Percentiles rank a stretch among this genome's conserved stretches.
These are phyloP conservation scores for Fusarium stilboides DNA, from an alignment of 2,329 filamentous ascomycete genomes.

Conservation along the genomic window DNA sequence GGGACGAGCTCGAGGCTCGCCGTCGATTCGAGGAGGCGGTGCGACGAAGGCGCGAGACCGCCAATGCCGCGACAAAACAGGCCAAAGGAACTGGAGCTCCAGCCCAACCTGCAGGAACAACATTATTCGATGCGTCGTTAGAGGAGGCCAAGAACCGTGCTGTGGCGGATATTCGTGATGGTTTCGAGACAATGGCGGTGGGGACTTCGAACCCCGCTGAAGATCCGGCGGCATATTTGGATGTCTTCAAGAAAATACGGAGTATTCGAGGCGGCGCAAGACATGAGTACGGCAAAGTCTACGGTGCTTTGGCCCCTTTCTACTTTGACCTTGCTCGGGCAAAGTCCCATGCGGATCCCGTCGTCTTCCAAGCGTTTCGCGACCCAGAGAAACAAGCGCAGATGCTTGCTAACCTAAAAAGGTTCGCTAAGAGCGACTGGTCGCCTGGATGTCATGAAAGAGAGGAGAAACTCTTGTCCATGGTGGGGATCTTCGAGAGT, in stretches of 20 bases:
- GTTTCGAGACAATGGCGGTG: conserved; percentile 84
- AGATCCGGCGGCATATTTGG: conserved; percentile 76
- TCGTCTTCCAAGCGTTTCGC: conserved; percentile 88
- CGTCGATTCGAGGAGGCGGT: conserved; percentile 83
- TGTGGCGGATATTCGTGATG: conserved; percentile 65
- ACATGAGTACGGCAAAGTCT: conserved; percentile 91
- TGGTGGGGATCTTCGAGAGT: conserved; percentile 89
- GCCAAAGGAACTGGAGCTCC: conserved; percentile 30
- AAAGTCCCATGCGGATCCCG: conserved; percentile 81
- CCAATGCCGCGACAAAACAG: conserved; percentile 41
- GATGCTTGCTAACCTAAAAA: conserved; percentile 85
- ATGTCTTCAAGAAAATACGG: conserved; percentile 77
- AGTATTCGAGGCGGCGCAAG: conserved; percentile 89
- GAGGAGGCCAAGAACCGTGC: conserved; percentile 72
- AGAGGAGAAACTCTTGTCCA: conserved; percentile 79
- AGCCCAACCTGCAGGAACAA: conserved; percentile 58
- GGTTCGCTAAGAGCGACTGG: conserved; percentile 86
- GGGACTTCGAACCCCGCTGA: conserved; percentile 63
- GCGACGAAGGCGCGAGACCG: conserved; percentile 71
- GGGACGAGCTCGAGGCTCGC: conserved; percentile 91
- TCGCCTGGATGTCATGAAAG: conserved; percentile 80
- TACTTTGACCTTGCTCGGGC: conserved; percentile 86
- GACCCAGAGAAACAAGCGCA: conserved; percentile 92
- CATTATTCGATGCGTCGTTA: conserved; percentile 80
- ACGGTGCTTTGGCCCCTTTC: conserved; percentile 89